A percentile compares a stretch with the other conserved stretches of the same genome.
phyloP scores from a whole-genome alignment of 1,139 yeast species.

The Diutina rugosa region DNA sequence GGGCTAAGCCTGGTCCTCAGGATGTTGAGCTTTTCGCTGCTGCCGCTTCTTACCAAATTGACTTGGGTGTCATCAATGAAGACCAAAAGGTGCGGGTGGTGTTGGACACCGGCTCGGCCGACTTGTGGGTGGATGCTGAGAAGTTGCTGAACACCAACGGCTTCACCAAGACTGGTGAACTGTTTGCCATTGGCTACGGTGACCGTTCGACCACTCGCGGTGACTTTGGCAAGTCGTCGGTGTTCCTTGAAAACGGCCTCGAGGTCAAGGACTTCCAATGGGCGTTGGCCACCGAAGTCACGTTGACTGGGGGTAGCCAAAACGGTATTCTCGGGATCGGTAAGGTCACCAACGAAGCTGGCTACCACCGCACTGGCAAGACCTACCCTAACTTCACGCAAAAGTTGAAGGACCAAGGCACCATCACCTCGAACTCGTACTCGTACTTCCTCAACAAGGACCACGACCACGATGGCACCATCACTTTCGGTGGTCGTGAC shows the following conservation, averaged over 20 bases:
- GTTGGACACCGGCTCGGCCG: not conserved
- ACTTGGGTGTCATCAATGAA: too few species aligned
- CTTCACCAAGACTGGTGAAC: constrained; percentile 3
- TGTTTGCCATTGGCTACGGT: constrained; percentile 4
- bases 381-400: not conserved
- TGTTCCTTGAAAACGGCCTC: constrained; percentile 1
- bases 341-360: not conserved
- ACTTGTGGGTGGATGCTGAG: not conserved
- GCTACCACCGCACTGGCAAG: not conserved
- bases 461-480: not conserved
- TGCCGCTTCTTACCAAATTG: too few species aligned
- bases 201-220: constrained; percentile 4
- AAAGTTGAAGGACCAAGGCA: not conserved
- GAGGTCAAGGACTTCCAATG: constrained; percentile 5
- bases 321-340: constrained; percentile 6
- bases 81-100: not conserved
- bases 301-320: not conserved
- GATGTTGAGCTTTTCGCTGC: too few species aligned
- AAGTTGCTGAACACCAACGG: not conserved
- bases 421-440: not conserved
- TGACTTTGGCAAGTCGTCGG: constrained; percentile 4
- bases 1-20: too few species aligned
- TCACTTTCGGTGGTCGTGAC: not conserved
- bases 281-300: constrained; percentile 3
- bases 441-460: not conserved